Percentiles rank a stretch among this genome's conserved stretches.
Evolutionary conservation across 1,284 basidiomycete species (phyloP).

Genomic region (Trichosporon coremiiforme): DNA sequence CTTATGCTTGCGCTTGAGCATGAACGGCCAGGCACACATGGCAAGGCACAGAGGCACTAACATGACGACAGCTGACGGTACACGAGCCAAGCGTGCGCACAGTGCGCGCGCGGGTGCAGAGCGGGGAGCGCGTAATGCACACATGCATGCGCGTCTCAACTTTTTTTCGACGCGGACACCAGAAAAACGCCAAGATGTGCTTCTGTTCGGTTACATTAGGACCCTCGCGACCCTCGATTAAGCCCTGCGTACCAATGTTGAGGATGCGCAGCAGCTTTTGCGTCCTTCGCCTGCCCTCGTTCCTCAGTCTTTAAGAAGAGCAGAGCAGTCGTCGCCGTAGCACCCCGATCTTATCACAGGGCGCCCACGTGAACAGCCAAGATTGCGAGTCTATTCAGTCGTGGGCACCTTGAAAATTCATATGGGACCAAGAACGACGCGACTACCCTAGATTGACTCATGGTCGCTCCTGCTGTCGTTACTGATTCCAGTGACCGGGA

Average conservation of each 20-base stretch:
- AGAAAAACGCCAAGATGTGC: not conserved
- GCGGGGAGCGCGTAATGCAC: conserved; percentile 1
- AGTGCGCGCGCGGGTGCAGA: not conserved
- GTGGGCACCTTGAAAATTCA: not conserved
- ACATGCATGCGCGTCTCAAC: not conserved
- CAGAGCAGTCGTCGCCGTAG: not conserved
- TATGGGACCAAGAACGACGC: not conserved
- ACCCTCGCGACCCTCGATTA: not conserved
- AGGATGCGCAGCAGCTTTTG: not conserved
- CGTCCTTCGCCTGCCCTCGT: not conserved
- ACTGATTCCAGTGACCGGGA: not conserved
- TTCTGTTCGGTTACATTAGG: not conserved
- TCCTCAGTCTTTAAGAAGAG: no score
- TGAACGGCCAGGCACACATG: not conserved
- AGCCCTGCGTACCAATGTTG: not conserved
- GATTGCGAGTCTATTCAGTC: not conserved
- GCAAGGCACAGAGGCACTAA: not conserved
- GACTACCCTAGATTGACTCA: not conserved
- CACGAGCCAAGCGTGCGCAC: no score
- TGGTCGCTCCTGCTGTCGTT: no score
- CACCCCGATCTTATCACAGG: not conserved
- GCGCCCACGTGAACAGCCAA: not conserved
- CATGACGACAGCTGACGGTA: not conserved
- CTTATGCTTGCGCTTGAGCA: not conserved
- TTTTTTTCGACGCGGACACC: not conserved